A percentile compares a stretch with the other conserved stretches of the same genome.
These are phyloP conservation scores for Thecamonas trahens DNA, from an alignment of 78 protist genomes.

Conservation along the genomic window DNA sequence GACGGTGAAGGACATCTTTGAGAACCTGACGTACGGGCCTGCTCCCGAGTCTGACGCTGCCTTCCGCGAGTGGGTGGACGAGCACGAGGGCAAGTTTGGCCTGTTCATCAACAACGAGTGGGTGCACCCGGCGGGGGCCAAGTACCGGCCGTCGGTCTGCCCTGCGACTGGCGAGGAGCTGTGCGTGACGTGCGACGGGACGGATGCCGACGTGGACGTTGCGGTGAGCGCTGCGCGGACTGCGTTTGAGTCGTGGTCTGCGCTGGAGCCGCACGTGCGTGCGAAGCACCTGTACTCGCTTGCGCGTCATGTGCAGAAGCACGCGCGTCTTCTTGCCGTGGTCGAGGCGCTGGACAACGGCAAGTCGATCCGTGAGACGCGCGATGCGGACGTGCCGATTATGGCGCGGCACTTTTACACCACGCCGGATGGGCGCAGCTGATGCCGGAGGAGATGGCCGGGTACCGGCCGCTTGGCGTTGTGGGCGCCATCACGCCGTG, in stretches of 20 bases:
- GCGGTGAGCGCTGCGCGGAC: conserved; percentile 4
- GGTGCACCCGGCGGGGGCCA: background rate
- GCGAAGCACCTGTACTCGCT: conserved; percentile 14
- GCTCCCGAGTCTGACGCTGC: background rate
- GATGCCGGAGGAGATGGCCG: conserved; percentile 2
- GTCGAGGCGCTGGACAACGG: conserved; percentile 25
- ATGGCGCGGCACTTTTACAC: background rate
- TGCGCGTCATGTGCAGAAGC: conserved; percentile 20
- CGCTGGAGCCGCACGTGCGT: conserved; percentile 1
- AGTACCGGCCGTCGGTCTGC: background rate
- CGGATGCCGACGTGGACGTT: conserved; percentile 10
- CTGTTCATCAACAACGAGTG: conserved; percentile 5
- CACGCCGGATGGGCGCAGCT: conserved; percentile 30
- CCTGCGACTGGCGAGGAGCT: conserved; percentile 11
- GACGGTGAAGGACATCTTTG: background rate
- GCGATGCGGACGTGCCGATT: background rate
- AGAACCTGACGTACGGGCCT: background rate
- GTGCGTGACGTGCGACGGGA: conserved; percentile 1
- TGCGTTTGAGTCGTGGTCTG: background rate
- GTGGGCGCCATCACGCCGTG: conserved; percentile 38
- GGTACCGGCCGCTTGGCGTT: conserved; percentile 27
- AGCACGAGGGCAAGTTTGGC: conserved; percentile 19
- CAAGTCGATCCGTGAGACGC: conserved; percentile 16
- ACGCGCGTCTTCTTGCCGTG: conserved; percentile 1
- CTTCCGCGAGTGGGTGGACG: conserved; percentile 10